These are phyloP conservation scores for Capronia epimyces DNA, from an alignment of 2,329 filamentous ascomycete genomes.

Conservation along the genomic window DNA sequence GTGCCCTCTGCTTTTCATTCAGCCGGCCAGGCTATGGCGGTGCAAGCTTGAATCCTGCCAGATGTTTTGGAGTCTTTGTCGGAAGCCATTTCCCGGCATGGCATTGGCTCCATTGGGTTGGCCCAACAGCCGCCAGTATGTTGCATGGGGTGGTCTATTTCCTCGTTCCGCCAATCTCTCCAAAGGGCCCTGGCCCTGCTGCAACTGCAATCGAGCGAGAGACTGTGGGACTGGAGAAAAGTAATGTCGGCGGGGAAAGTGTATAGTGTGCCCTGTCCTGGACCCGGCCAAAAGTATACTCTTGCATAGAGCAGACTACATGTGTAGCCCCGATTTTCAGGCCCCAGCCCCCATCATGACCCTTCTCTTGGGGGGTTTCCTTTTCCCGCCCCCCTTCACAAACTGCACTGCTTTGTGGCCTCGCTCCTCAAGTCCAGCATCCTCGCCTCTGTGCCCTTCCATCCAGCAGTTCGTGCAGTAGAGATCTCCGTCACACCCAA, in stretches of 20 bases:
- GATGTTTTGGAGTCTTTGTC: conserved; percentile 43
- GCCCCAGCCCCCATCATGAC: conserved; percentile 19
- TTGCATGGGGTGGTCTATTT: conserved; percentile 34
- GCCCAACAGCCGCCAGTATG: conserved; percentile 32
- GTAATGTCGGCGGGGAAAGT: conserved; percentile 6
- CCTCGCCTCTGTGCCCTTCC: conserved; percentile 68
- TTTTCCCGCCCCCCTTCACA: conserved; percentile 26
- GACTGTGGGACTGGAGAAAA: conserved; percentile 1
- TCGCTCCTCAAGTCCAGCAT: conserved; percentile 64
- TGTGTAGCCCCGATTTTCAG: not conserved
- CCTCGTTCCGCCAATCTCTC: conserved; percentile 25
- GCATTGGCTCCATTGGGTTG: conserved; percentile 40
- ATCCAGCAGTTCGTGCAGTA: conserved; percentile 77
- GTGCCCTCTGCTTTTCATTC: conserved; percentile 38
- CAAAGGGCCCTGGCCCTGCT: not conserved
- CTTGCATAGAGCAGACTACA: not conserved
- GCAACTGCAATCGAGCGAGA: not conserved
- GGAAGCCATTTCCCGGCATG: conserved; percentile 33
- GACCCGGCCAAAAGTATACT: not conserved
- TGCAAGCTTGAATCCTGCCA: conserved; percentile 43
- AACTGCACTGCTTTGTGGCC: conserved; percentile 63
- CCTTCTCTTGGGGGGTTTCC: conserved; percentile 21
- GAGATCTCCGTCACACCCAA: conserved; percentile 64
- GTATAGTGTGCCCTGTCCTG: conserved; percentile 3
- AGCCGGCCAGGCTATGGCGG: conserved; percentile 41